Percentiles rank a stretch among this genome's conserved stretches.
phyloP scores from a whole-genome alignment of 495 filamentous ascomycete species.

The Penicillium tannophilum region DNA sequence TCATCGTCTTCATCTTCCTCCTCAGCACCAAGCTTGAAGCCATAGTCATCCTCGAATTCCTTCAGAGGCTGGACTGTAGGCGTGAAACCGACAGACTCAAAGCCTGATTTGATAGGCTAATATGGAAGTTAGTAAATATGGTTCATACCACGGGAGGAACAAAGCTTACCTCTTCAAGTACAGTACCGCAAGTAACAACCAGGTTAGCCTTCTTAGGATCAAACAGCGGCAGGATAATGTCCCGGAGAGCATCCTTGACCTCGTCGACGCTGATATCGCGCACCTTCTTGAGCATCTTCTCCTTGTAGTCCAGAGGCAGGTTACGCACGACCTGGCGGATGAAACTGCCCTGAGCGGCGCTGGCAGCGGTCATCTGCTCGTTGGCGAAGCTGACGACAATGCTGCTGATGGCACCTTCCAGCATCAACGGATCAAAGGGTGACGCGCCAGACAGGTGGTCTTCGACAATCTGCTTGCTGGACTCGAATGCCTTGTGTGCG shows the following conservation, averaged over 20 bases:
- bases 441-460: conserved; percentile 61
- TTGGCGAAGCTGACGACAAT: conserved; percentile 85
- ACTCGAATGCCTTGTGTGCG: conserved; percentile 80
- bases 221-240: conserved; percentile 79
- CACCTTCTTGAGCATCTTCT: conserved; percentile 73
- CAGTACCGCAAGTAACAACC: conserved; percentile 83
- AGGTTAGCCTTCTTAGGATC: conserved; percentile 74
- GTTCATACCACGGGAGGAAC: background rate
- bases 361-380: conserved; percentile 78
- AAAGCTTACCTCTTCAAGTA: conserved; percentile 75
- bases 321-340: conserved; percentile 76
- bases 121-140: conserved; percentile 10
- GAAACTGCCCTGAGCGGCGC: conserved; percentile 80
- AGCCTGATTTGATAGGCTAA: conserved; percentile 70
- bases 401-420: conserved; percentile 87
- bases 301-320: conserved; percentile 76
- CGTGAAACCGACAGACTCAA: conserved; percentile 74
- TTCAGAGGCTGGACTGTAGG: conserved; percentile 73
- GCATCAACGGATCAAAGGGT: conserved; percentile 73
- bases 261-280: conserved; percentile 74
- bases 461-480: conserved; percentile 72
- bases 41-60: conserved; percentile 90
- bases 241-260: conserved; percentile 71
- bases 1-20: conserved; percentile 68
- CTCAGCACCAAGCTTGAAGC: conserved; percentile 68